These are phyloP conservation scores for Pterulicium gracile DNA, from an alignment of 1,284 basidiomycete species.

Conservation along the genomic window DNA sequence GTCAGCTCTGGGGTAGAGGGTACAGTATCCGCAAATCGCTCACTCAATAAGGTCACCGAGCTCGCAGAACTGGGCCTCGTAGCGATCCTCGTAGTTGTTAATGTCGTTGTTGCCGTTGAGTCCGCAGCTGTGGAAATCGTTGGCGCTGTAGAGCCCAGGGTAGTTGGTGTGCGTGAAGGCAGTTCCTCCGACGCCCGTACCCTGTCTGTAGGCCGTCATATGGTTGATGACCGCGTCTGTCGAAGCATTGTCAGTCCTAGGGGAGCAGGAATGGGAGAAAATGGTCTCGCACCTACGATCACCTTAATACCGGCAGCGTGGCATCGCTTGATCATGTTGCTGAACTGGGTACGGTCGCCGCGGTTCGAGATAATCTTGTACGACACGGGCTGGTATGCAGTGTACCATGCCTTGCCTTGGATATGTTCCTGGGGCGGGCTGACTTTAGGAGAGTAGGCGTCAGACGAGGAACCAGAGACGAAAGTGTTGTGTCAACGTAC, in stretches of 20 bases:
- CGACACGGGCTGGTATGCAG: constrained; percentile 59
- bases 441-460: constrained; percentile 19
- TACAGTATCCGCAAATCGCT: constrained; percentile 11
- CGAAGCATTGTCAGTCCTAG: not conserved
- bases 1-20: not conserved
- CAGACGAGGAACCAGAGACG: not conserved
- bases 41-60: constrained; percentile 48
- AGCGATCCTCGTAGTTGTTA: constrained; percentile 37
- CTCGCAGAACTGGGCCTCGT: constrained; percentile 53
- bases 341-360: constrained; percentile 39
- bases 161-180: constrained; percentile 35
- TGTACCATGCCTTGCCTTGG: constrained; percentile 51
- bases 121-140: constrained; percentile 59
- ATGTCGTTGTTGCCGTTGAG: constrained; percentile 42
- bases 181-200: constrained; percentile 12
- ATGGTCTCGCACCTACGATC: constrained; percentile 35
- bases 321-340: constrained; percentile 46
- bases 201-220: constrained; percentile 40
- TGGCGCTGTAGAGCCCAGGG: constrained; percentile 39
- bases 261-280: constrained; percentile 14
- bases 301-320: constrained; percentile 51
- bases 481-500: not conserved
- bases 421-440: constrained; percentile 39
- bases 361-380: constrained; percentile 51
- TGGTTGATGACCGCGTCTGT: constrained; percentile 58